These are phyloP conservation scores for Fusarium tuaranense DNA, from an alignment of 2,329 filamentous ascomycete species.

Conservation along the genomic window DNA sequence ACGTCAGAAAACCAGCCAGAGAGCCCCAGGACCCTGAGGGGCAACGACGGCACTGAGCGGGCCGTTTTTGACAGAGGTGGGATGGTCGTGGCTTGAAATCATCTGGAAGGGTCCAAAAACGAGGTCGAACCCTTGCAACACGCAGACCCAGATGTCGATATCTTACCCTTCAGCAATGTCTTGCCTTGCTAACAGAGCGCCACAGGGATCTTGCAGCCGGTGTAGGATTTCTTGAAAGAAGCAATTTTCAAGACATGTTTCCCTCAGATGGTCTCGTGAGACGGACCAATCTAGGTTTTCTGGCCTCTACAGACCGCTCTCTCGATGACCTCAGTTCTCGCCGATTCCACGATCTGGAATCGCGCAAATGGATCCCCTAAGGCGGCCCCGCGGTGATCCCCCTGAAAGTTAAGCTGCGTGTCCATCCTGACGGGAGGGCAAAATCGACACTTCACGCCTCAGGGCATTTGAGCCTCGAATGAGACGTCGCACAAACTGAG, in stretches of 20 bases:
- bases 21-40: conserved; percentile 17
- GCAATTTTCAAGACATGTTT: conserved; percentile 3
- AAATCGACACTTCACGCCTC: conserved; percentile 13
- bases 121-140: neutral
- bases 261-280: conserved; percentile 1
- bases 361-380: neutral
- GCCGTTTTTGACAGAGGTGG: conserved; percentile 5
- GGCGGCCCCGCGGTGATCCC: conserved; percentile 25
- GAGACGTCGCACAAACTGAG: conserved; percentile 15
- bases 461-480: conserved; percentile 6
- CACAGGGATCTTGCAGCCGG: neutral
- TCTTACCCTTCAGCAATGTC: neutral
- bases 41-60: conserved; percentile 2
- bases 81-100: conserved; percentile 6
- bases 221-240: neutral
- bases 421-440: conserved; percentile 16
- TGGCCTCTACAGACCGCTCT: neutral
- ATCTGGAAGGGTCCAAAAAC: conserved; percentile 11
- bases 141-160: neutral
- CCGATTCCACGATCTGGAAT: neutral
- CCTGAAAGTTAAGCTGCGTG: conserved; percentile 19
- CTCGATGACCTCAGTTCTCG: conserved; percentile 1
- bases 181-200: neutral
- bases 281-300: neutral
- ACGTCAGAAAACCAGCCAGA: conserved; percentile 26